phyloP scores from a whole-genome alignment of 192 early-diverging fungal genomes.

The Cladochytrium replicatum region DNA sequence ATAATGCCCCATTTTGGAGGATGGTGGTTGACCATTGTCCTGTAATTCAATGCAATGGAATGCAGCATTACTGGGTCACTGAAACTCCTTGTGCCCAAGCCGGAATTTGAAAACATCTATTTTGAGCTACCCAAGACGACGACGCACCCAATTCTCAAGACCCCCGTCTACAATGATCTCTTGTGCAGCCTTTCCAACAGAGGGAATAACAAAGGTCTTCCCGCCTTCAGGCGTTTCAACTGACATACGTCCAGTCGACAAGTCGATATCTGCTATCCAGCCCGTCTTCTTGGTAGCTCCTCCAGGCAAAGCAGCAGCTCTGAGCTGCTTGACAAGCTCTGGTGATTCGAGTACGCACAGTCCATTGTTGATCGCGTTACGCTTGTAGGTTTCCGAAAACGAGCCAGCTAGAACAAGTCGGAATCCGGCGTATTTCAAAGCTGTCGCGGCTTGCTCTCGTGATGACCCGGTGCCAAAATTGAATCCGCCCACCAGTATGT shows the following conservation, averaged over 20 bases:
- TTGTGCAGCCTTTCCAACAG: constrained; percentile 90
- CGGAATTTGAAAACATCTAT: too few relatives aligned
- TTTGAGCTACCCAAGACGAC: too few relatives aligned
- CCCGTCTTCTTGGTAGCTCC: too few relatives aligned
- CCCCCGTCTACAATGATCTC: constrained; percentile 91
- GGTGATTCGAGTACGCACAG: constrained; percentile 86
- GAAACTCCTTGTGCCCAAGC: too few relatives aligned
- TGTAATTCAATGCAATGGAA: too few relatives aligned
- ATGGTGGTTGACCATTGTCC: too few relatives aligned
- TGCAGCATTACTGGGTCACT: too few relatives aligned
- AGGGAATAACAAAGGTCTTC: constrained; percentile 37
- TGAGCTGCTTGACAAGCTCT: constrained; percentile 65
- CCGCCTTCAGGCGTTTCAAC: too few relatives aligned
- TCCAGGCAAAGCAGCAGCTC: too few relatives aligned
- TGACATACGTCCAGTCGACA: constrained; percentile 56
- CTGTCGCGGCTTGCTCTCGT: constrained; percentile 96
- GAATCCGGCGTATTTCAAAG: constrained; percentile 77
- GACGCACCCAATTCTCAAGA: constrained; percentile 94
- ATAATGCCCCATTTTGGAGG: too few relatives aligned
- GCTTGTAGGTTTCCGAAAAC: constrained; percentile 96
- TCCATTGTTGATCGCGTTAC: constrained; percentile 98
- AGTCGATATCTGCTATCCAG: constrained; percentile 56
- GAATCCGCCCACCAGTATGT: constrained; percentile 84
- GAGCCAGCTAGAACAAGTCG: constrained; percentile 81
- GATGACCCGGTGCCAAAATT: constrained; percentile 98